Conservation (phyloP, 140 eudicot genomes). For the Cichorium intybus region DNA sequence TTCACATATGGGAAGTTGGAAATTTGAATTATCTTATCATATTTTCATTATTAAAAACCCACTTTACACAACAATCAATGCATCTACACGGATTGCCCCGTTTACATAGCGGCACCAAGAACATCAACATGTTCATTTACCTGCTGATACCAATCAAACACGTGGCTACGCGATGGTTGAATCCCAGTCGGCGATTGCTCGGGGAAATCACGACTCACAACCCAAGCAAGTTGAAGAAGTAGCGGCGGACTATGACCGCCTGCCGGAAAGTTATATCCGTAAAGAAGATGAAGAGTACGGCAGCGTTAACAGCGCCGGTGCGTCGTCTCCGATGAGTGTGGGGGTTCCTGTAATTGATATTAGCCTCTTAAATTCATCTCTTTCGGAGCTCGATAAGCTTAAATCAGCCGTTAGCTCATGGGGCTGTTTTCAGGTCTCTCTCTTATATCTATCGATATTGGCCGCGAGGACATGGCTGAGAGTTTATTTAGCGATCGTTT, state of each 20-base stretch:
- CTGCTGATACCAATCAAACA: too few species aligned
- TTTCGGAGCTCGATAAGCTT: conserved; percentile 42
- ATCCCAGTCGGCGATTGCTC: background rate
- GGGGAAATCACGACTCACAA: conserved; percentile 4
- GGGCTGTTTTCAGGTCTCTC: conserved; percentile 67
- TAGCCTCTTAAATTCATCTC: conserved; percentile 23
- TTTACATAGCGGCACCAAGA: too few species aligned
- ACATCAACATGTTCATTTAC: too few species aligned
- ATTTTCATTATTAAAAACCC: too few species aligned
- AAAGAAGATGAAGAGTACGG: conserved; percentile 28
- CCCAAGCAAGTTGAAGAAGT: conserved; percentile 37
- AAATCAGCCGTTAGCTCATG: conserved; percentile 41
- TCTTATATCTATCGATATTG: too few species aligned
- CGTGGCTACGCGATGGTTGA: background rate
- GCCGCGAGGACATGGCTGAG: too few species aligned
- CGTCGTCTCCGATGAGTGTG: conserved; percentile 1
- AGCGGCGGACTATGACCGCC: conserved; percentile 2
- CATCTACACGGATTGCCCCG: too few species aligned
- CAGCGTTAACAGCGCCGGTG: background rate
- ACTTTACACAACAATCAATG: too few species aligned
- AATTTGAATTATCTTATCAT: too few species aligned
- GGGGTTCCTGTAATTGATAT: conserved; percentile 42
- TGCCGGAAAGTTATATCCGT: conserved; percentile 37
- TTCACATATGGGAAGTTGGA: too few species aligned
- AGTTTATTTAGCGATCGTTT: too few species aligned